These are phyloP conservation scores for Aspergillus versicolor DNA, from an alignment of 2,329 filamentous ascomycete species.

Conservation along the genomic window DNA sequence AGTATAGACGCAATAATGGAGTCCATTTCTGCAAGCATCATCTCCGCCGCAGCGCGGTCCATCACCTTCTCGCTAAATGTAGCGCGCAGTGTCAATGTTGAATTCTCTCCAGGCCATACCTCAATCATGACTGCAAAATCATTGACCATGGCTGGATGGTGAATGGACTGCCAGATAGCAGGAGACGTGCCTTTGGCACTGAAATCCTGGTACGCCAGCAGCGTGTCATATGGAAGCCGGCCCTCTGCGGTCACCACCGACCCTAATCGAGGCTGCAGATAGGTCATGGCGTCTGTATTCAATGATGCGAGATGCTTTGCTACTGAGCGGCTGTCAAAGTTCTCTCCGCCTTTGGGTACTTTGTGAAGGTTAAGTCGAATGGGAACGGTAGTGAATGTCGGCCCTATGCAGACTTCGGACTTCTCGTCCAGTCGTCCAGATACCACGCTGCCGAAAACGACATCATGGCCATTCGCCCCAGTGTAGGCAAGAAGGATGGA, in stretches of 20 bases:
- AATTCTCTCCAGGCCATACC: constrained; percentile 26
- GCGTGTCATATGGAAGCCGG: constrained; percentile 36
- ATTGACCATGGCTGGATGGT: constrained; percentile 29
- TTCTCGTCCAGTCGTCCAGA: constrained; percentile 28
- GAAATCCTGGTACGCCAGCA: constrained; percentile 37
- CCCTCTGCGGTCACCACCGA: constrained; percentile 23
- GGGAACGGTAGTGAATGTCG: constrained; percentile 36
- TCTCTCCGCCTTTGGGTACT: constrained; percentile 11
- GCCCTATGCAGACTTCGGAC: constrained; percentile 30
- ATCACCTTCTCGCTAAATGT: constrained; percentile 25
- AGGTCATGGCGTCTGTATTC: constrained; percentile 21
- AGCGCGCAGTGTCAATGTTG: constrained; percentile 26
- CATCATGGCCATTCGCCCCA: constrained; percentile 33
- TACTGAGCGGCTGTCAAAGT: constrained; percentile 22
- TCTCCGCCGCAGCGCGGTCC: constrained; percentile 20
- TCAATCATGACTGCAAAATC: constrained; percentile 35
- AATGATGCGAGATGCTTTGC: constrained; percentile 25
- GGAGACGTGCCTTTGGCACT: constrained; percentile 15
- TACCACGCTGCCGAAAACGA: constrained; percentile 36
- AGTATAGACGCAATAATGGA: constrained; percentile 27
- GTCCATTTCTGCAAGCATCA: constrained; percentile 29
- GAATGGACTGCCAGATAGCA: constrained; percentile 19
- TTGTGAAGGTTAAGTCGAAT: constrained; percentile 24
- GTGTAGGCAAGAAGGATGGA: constrained; percentile 33
- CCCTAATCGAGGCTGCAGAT: constrained; percentile 27